Percentiles rank a stretch among this genome's conserved stretches.
Conservation (phyloP, 1,284 basidiomycete genomes). For the Takashimella koratensis region DNA sequence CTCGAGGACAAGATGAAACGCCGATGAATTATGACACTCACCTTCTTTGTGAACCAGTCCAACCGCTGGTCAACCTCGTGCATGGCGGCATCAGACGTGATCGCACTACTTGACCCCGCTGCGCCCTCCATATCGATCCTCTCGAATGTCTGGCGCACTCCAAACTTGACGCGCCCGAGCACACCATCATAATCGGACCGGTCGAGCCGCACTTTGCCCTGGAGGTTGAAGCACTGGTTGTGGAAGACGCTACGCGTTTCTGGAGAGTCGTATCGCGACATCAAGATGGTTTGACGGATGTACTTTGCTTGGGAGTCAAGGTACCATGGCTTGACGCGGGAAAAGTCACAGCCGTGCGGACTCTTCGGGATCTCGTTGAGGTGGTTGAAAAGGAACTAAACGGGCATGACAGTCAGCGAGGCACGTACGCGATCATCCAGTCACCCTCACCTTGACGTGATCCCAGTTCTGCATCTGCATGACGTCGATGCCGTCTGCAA, state of each 20-base stretch:
- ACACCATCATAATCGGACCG: slow-evolving; percentile 61
- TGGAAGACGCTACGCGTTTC: slow-evolving; percentile 80
- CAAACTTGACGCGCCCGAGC: slow-evolving; percentile 62
- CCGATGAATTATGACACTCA: slow-evolving; percentile 37
- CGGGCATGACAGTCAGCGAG: slow-evolving; percentile 3
- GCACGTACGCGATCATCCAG: background rate
- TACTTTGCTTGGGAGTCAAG: slow-evolving; percentile 79
- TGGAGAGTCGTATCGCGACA: slow-evolving; percentile 87
- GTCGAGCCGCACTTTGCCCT: slow-evolving; percentile 72
- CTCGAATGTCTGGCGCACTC: slow-evolving; percentile 66
- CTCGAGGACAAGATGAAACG: slow-evolving; percentile 1
- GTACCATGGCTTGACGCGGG: slow-evolving; percentile 95
- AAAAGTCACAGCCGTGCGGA: slow-evolving; percentile 92
- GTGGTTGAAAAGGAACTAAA: slow-evolving; percentile 75
- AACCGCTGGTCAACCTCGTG: slow-evolving; percentile 86
- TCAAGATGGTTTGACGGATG: slow-evolving; percentile 81
- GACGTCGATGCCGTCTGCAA: slow-evolving; percentile 91
- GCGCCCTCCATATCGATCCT: slow-evolving; percentile 48
- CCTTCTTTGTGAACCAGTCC: slow-evolving; percentile 79
- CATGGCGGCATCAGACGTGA: slow-evolving; percentile 55
- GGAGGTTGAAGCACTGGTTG: slow-evolving; percentile 69
- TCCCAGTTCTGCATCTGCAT: slow-evolving; percentile 99
- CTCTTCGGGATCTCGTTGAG: slow-evolving; percentile 87
- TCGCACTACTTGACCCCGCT: no score
- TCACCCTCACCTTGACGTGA: slow-evolving; percentile 70